Percentiles rank a stretch among this genome's conserved stretches.
Conservation (phyloP, 352 stramenopile genomes). For the Phytophthora ramorum region DNA sequence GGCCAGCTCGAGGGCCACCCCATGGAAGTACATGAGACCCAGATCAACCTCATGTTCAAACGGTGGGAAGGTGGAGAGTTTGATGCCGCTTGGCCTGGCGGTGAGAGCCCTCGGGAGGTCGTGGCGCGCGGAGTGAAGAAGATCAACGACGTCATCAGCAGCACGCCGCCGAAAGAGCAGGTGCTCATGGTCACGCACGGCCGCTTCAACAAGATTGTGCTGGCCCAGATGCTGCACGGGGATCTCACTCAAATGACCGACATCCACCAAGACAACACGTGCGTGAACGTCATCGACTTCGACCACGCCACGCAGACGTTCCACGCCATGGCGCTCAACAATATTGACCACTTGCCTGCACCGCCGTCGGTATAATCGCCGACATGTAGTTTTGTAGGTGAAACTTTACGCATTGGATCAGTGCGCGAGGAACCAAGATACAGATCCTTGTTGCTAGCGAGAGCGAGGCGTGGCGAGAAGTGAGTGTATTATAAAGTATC, state of each 20-base stretch:
- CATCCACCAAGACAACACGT: conserved; percentile 86
- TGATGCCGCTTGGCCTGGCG: conserved; percentile 57
- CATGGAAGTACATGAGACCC: conserved; percentile 53
- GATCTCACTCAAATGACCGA: conserved; percentile 66
- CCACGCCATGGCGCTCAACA: conserved; percentile 75
- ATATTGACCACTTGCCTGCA: conserved; percentile 58
- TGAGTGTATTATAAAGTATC: conserved; percentile 31
- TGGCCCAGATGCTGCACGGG: conserved; percentile 73
- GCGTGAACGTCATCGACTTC: conserved; percentile 87
- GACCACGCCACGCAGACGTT: conserved; percentile 64
- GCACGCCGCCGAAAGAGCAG: conserved; percentile 51
- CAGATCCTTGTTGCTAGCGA: conserved; percentile 5
- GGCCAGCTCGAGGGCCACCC: conserved; percentile 73
- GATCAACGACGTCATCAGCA: conserved; percentile 65
- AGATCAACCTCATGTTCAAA: conserved; percentile 69
- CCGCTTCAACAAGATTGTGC: conserved; percentile 87
- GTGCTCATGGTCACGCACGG: conserved; percentile 84
- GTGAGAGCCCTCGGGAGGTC: conserved; percentile 76
- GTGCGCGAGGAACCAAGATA: conserved; percentile 7
- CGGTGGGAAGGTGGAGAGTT: conserved; percentile 69
- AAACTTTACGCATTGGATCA: background rate
- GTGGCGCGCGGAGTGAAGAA: conserved; percentile 65
- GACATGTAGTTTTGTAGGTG: conserved; percentile 8
- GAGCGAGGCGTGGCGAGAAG: too few species aligned
- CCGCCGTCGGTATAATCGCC: conserved; percentile 37